phyloP scores from a whole-genome alignment of 768 basidiomycete genomes.

The Boletellus emodensis region DNA sequence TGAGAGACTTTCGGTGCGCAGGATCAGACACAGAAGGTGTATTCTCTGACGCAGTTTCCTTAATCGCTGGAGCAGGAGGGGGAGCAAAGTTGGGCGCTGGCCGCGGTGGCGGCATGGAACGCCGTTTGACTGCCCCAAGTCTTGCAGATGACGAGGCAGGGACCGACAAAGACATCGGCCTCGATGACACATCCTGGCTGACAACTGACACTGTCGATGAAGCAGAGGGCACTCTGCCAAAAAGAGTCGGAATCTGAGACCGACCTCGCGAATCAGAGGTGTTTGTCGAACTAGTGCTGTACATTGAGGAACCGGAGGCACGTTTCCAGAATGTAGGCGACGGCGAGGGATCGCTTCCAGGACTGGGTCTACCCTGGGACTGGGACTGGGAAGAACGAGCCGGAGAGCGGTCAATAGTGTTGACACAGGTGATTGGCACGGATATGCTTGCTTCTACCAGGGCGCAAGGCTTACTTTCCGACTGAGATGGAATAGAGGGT shows the following conservation, averaged over 20 bases:
- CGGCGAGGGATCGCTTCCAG: constrained; percentile 42
- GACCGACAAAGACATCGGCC: constrained; percentile 23
- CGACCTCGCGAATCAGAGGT: constrained; percentile 37
- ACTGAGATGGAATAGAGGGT: constrained; percentile 41
- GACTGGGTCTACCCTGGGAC: constrained; percentile 27
- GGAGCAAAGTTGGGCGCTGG: constrained; percentile 69
- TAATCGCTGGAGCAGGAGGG: constrained; percentile 56
- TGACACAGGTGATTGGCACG: constrained; percentile 27
- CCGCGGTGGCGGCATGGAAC: constrained; percentile 69
- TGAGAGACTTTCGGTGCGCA: constrained; percentile 38
- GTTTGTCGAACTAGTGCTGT: constrained; percentile 41
- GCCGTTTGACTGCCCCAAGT: constrained; percentile 40
- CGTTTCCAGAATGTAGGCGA: constrained; percentile 54
- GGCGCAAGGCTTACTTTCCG: constrained; percentile 20
- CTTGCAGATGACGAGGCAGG: constrained; percentile 11
- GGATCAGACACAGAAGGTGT: constrained; percentile 5
- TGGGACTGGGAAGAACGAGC: constrained; percentile 39
- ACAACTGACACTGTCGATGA: constrained; percentile 11
- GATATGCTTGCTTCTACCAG: constrained; percentile 26
- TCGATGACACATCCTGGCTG: constrained; percentile 1
- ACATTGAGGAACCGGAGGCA: constrained; percentile 46
- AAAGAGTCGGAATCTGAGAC: constrained; percentile 7
- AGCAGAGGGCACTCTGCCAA: constrained; percentile 6
- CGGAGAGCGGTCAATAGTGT: constrained; percentile 28
- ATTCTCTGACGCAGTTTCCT: constrained; percentile 7